Evolutionary conservation across 2,329 filamentous ascomycete species (phyloP).

Genomic region (Arthrobotrys sphaeroides): DNA sequence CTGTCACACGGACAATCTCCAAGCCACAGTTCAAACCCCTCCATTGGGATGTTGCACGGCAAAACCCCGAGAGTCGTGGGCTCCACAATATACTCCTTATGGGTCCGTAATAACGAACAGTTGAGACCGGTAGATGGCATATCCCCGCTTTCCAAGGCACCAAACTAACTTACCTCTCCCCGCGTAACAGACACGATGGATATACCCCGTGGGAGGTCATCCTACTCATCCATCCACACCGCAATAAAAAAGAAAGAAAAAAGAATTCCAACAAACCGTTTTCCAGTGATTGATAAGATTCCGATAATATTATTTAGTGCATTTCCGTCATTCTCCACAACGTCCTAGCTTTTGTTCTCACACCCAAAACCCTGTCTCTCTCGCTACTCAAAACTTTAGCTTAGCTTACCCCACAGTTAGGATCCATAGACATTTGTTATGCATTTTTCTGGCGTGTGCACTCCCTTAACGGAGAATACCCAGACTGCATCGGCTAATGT

Average conservation of each 20-base stretch:
- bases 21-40: background rate
- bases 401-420: conserved; percentile 20
- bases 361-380: background rate
- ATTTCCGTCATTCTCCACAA: background rate
- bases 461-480: conserved; percentile 23
- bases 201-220: background rate
- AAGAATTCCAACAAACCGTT: background rate
- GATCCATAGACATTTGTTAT: background rate
- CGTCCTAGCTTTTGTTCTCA: background rate
- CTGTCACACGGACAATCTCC: conserved; percentile 20
- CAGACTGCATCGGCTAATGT: background rate
- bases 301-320: background rate
- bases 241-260: no score
- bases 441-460: background rate
- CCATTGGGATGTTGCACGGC: no score
- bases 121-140: background rate
- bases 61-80: conserved; percentile 9
- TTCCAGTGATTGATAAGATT: conserved; percentile 29
- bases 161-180: no score
- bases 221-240: background rate
- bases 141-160: conserved; percentile 10
- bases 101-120: no score
- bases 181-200: background rate
- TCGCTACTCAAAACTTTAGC: conserved; percentile 4
- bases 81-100: background rate